Base-by-base conservation (phyloP, 345 rosid genomes). In the Eucalyptus polybractea region DNA sequence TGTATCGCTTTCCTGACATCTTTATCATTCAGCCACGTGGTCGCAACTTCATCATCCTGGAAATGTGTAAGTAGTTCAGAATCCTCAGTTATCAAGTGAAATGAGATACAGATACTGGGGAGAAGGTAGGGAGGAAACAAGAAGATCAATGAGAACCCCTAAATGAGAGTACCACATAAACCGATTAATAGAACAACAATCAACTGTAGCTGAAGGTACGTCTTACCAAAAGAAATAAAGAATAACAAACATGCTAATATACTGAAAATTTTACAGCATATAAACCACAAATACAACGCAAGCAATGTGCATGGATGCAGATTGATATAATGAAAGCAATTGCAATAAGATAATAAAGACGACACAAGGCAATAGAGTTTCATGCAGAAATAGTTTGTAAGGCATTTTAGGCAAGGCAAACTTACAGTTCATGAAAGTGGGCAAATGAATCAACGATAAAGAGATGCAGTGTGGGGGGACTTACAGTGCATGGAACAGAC, bases 371-470 rank as follows among this genome's bases (percentile, higher is more conserved):
- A 65, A 47, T 69, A 45, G 42, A 88, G 37, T 15, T 33, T 37
- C 2, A 45, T 31, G 42, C 50, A 69, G 53, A 42, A 19, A 29
- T 37, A 37, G 89, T 21, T 53, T 7, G 47, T 10, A 37, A 37
- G 83, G 47, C 12, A 12, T 19, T 37, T 37, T 37, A 19, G 37
- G 7, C 45, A 2, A 76, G 83, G 83, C 14, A 60, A 56, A 91
- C 95, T 94, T 90, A 96, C 99, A 42, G 92, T 89, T 65, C 72
- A n/a, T n/a, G 37, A 65, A 65, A 65, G 72, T 65, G 72, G 37
- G 16, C 37, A 65, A 65, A 65, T 4, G 33, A 62, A 62, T 27
- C 69, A 62, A 27, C 4, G 37, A 29, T 65, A 65, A 65, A 29
- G 76, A 65, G 76, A 65, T 65, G 76, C 76, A 65, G 37, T 29